These are phyloP conservation scores for Calocera viscosa DNA, from an alignment of 768 basidiomycete species.

Conservation along the genomic window DNA sequence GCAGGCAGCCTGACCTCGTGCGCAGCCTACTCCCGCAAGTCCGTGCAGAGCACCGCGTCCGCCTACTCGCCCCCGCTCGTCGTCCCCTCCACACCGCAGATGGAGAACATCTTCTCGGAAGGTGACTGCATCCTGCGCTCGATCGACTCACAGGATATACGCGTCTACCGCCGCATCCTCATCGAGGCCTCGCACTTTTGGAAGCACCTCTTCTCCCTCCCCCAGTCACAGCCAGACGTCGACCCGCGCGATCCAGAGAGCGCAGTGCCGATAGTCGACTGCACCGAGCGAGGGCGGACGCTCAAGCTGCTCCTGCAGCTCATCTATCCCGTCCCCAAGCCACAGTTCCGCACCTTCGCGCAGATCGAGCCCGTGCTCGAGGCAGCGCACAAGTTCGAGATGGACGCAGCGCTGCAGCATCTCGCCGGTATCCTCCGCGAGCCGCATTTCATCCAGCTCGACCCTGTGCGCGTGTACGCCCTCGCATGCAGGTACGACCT, in stretches of 20 bases:
- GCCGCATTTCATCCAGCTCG: slow-evolving; percentile 1
- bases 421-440: slow-evolving; percentile 7
- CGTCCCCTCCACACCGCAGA: not conserved
- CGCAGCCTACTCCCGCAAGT: slow-evolving; percentile 6
- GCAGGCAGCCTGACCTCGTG: not conserved
- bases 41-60: not conserved
- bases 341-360: slow-evolving; percentile 2
- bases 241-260: not conserved
- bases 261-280: not conserved
- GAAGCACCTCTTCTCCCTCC: slow-evolving; percentile 7
- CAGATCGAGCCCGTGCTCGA: slow-evolving; percentile 7
- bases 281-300: not conserved
- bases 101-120: slow-evolving; percentile 4
- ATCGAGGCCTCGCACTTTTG: not conserved
- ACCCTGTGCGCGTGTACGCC: slow-evolving; percentile 2
- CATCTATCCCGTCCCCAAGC: slow-evolving; percentile 1
- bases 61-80: not conserved
- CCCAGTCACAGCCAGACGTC: not conserved
- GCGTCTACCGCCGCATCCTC: not conserved
- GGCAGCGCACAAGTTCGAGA: slow-evolving; percentile 6
- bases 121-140: slow-evolving; percentile 6
- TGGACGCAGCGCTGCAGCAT: slow-evolving; percentile 2
- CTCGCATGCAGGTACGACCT: slow-evolving; percentile 1
- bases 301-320: slow-evolving; percentile 6
- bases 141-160: slow-evolving; percentile 5